phyloP scores from a whole-genome alignment of 1,284 basidiomycete genomes.

The Tylopilus orsonianus region DNA sequence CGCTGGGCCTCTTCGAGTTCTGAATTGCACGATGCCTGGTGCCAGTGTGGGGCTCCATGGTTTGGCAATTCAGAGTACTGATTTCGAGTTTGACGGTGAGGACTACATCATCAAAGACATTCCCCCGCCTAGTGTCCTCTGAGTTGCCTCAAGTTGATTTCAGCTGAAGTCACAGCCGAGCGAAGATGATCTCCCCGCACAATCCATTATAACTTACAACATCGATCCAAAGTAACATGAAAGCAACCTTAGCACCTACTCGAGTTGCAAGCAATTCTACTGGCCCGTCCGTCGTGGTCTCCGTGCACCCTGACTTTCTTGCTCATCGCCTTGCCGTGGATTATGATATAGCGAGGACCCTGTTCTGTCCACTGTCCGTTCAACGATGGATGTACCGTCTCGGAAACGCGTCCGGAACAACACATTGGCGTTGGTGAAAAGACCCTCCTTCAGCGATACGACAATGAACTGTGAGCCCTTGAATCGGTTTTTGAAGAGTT shows the following conservation, averaged over 20 bases:
- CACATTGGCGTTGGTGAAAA: slow-evolving; percentile 98
- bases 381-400: slow-evolving; percentile 90
- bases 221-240: slow-evolving; percentile 5
- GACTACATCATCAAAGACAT: no score
- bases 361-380: slow-evolving; percentile 69
- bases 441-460: slow-evolving; percentile 94
- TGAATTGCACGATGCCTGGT: no score
- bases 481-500: slow-evolving; percentile 96
- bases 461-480: slow-evolving; percentile 98
- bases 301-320: slow-evolving; percentile 24
- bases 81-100: no score
- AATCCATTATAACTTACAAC: slow-evolving; percentile 23
- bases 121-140: no score
- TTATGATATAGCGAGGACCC: slow-evolving; percentile 41
- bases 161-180: no score
- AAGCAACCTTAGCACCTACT: background rate
- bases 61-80: no score
- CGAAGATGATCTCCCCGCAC: no score
- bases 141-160: no score
- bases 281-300: slow-evolving; percentile 21
- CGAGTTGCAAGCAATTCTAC: slow-evolving; percentile 1
- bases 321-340: slow-evolving; percentile 16
- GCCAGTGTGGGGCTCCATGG: no score
- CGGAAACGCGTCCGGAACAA: slow-evolving; percentile 91
- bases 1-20: no score